Conservation (phyloP, 1,284 basidiomycete species). For the Ganoderma multipileum region DNA sequence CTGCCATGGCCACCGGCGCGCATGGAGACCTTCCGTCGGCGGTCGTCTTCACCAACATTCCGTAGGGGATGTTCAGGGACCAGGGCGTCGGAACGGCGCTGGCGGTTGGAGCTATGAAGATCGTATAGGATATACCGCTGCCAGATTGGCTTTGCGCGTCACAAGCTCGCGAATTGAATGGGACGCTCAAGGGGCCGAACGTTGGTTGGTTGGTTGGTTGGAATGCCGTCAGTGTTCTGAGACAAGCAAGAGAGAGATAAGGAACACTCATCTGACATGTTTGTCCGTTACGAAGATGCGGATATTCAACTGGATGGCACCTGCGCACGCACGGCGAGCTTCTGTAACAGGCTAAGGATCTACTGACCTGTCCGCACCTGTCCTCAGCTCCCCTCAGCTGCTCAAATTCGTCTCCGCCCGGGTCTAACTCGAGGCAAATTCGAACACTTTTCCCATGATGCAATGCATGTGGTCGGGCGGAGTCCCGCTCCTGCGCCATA, state of each 20-base stretch:
- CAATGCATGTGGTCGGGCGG: not conserved
- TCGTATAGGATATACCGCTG: not conserved
- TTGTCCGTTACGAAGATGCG: not conserved
- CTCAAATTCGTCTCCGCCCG: not conserved
- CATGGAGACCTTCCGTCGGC: not conserved
- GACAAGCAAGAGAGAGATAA: not conserved
- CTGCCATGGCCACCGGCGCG: too few relatives aligned
- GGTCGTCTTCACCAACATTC: not conserved
- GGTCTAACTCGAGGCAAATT: not conserved
- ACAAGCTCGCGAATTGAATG: not conserved
- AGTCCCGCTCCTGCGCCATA: not conserved
- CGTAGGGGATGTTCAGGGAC: not conserved
- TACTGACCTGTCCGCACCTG: not conserved
- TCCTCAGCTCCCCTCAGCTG: too few relatives aligned
- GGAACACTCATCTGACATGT: not conserved
- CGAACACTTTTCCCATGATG: not conserved
- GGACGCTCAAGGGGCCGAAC: not conserved
- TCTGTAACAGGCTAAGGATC: not conserved
- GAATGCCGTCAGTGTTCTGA: not conserved
- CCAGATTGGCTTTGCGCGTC: not conserved
- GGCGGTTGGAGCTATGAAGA: not conserved
- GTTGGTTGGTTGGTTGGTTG: not conserved
- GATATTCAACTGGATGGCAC: not conserved
- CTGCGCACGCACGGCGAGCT: not conserved
- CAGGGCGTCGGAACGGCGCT: not conserved